Base-by-base conservation (phyloP, 306 rosid genomes). In the Bauhinia variegata region DNA sequence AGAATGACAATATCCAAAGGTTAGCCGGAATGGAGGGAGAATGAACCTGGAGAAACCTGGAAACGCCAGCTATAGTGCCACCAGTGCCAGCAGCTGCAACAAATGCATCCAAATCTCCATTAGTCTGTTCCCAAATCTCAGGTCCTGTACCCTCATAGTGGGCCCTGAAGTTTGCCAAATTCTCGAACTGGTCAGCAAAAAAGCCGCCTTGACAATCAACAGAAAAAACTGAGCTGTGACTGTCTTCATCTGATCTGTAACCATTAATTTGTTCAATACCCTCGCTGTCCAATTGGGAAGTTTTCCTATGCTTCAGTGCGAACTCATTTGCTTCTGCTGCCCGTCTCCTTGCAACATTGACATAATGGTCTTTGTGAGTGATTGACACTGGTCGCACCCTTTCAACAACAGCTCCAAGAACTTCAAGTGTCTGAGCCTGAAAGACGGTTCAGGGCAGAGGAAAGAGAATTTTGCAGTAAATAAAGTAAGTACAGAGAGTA, bases 61-160 rank as follows among this genome's bases (percentile, higher is more conserved):
- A 86, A 75, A 86, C 91, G 53, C 99, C 97, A 15, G 97, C 96
- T 71, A 90, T 72, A 13, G 99, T 93, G 41, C 96, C 97, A 64
- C 99, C 99, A 0, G 97, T 93, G 61, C 99, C 96, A 16, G 97
- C 91, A 38, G 92, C 99, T 6, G 89, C 97, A 66, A 93, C 84
- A 67, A 90, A 90, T 23, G 90, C 97, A 80, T 93, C 90, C 47
- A 93, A 59, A 14, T 73, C 60, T 38, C 92, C 95, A 33, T 78
- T 70, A 0, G 90, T 83, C 77, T 93, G 97, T 54, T 89, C 85
- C 97, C 96, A 93, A 63, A 90, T 90, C 84, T 93, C 96, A 63
- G 97, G 97, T 43, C 98, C 98, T 2, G 97, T 93, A 70, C 90
- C 89, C 74, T 88, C 85, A 41, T 83, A 85, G 79, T 88, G 97